Evolutionary conservation across 345 rosid genomes (phyloP).

Genomic region (Schrenkiella parvula): DNA sequence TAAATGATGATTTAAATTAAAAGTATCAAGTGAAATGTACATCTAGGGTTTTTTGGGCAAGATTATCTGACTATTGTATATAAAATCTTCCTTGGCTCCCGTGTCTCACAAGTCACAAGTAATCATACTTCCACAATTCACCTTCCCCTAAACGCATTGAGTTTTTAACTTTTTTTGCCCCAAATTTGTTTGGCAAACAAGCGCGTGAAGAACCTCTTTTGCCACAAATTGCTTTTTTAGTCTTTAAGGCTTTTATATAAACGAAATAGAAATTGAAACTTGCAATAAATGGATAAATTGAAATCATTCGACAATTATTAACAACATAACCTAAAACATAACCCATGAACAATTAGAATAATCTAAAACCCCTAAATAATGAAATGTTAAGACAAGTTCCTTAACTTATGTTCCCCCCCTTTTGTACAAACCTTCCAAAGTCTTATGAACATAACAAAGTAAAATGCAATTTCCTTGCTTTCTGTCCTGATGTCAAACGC

Average conservation of each 20-base stretch:
- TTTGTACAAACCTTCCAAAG: slow-evolving; percentile 28
- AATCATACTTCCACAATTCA: background rate
- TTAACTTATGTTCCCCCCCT: slow-evolving; percentile 16
- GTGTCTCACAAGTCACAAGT: background rate
- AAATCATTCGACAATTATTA: slow-evolving; percentile 16
- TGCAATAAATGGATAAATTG: slow-evolving; percentile 7
- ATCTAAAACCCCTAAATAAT: slow-evolving; percentile 18
- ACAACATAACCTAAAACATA: slow-evolving; percentile 13
- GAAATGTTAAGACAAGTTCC: slow-evolving; percentile 32
- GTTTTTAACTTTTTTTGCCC: too few species aligned
- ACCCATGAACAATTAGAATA: slow-evolving; percentile 21
- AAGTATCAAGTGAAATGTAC: background rate
- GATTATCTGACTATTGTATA: background rate
- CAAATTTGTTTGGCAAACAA: background rate
- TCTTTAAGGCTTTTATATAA: background rate
- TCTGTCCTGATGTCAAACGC: slow-evolving; percentile 5
- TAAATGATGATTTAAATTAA: background rate
- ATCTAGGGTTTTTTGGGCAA: background rate
- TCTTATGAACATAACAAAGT: slow-evolving; percentile 14
- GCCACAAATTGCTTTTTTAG: background rate
- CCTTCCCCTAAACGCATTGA: background rate
- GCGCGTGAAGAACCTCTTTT: background rate
- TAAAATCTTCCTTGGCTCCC: background rate
- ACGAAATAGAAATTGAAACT: background rate
- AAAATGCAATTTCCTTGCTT: slow-evolving; percentile 11